phyloP scores from a whole-genome alignment of 257 asterid genomes.

The Nicotiana attenuata region DNA sequence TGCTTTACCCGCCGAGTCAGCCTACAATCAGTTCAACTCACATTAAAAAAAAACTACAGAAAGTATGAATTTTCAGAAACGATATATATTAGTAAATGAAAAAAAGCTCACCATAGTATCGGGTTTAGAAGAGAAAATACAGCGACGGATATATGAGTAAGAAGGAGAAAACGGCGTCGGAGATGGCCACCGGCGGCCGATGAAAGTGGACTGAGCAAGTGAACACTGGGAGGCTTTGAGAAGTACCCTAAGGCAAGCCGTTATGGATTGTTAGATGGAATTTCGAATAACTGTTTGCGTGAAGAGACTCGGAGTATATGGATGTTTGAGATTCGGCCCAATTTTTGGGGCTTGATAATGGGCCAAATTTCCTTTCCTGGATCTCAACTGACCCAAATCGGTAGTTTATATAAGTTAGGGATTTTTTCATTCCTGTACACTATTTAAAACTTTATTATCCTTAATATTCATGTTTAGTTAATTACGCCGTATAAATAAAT shows the following conservation, averaged over 20 bases:
- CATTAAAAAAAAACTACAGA: background rate
- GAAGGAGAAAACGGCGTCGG: background rate
- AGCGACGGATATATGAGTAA: background rate
- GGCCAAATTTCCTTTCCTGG: background rate
- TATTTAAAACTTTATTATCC: too few species aligned
- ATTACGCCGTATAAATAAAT: too few species aligned
- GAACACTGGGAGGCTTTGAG: background rate
- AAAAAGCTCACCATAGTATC: background rate
- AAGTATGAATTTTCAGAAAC: background rate
- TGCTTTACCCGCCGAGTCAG: background rate
- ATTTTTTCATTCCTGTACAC: too few species aligned
- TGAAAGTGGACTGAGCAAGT: background rate
- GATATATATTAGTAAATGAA: background rate
- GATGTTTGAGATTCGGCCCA: background rate
- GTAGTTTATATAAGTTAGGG: too few species aligned
- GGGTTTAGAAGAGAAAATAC: background rate
- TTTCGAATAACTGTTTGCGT: background rate
- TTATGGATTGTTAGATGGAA: background rate
- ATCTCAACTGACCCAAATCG: too few species aligned
- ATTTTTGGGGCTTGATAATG: background rate
- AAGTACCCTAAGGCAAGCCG: conserved; percentile 9
- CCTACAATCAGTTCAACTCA: background rate
- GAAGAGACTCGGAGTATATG: background rate
- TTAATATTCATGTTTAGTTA: too few species aligned
- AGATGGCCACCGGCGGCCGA: background rate